These are phyloP conservation scores for Candida silvicultrix DNA, from an alignment of 805 yeast genomes.

Conservation along the genomic window DNA sequence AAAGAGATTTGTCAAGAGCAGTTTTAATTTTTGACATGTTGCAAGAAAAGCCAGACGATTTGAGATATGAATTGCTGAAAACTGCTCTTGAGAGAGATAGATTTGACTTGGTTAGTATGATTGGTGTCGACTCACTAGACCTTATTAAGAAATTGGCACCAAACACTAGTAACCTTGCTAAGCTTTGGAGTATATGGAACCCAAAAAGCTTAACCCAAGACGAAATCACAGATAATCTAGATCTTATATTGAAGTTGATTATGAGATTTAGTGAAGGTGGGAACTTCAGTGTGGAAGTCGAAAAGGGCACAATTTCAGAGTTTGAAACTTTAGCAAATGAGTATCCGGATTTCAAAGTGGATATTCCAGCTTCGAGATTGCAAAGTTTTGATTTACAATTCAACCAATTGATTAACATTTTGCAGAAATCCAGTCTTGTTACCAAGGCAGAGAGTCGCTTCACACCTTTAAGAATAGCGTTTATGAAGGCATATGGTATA, in stretches of 20 bases:
- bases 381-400: not conserved
- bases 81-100: conserved; percentile 5
- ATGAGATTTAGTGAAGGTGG: not conserved
- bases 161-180: not conserved
- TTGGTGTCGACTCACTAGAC: conserved; percentile 9
- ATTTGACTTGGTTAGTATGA: conserved; percentile 4
- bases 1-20: conserved; percentile 17
- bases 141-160: conserved; percentile 5
- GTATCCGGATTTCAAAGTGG: not conserved
- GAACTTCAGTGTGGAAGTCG: not conserved
- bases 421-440: not conserved
- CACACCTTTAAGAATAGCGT: not conserved
- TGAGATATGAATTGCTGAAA: conserved; percentile 10
- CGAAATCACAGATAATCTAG: not conserved
- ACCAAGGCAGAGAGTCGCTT: not conserved
- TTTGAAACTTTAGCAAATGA: too few relatives aligned
- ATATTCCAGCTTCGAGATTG: not conserved
- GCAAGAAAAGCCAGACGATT: conserved; percentile 4
- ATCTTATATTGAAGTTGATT: not conserved
- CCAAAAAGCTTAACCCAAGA: not conserved
- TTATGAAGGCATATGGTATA: conserved; percentile 23
- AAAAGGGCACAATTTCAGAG: not conserved
- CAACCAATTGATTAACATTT: not conserved
- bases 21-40: conserved; percentile 20
- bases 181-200: conserved; percentile 1